Evolutionary conservation across 2,329 filamentous ascomycete species (phyloP).

Genomic region (Aspergillus felis): DNA sequence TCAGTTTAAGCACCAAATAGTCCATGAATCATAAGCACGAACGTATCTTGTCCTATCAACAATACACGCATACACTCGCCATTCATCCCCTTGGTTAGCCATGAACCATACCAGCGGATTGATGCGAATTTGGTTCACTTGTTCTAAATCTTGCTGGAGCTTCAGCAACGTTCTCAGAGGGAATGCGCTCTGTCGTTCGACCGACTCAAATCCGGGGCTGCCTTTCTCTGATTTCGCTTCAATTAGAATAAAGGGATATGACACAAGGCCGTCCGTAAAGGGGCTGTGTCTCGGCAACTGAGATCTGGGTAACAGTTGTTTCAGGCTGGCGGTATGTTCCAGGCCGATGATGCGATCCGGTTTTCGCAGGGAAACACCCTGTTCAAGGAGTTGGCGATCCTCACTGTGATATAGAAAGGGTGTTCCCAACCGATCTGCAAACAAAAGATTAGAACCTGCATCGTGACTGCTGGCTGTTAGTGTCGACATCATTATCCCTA

Average conservation of each 20-base stretch:
- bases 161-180: slow-evolving; percentile 18
- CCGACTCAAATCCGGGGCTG: slow-evolving; percentile 12
- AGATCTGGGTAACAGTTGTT: background rate
- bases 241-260: slow-evolving; percentile 16
- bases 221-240: slow-evolving; percentile 21
- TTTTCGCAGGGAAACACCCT: too few relatives aligned
- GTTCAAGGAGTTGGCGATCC: too few relatives aligned
- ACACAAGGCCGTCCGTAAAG: background rate
- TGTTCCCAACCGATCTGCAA: too few relatives aligned
- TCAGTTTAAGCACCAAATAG: too few relatives aligned
- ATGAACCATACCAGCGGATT: slow-evolving; percentile 16
- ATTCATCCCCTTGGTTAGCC: slow-evolving; percentile 13
- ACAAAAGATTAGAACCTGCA: too few relatives aligned
- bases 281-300: background rate
- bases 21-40: background rate
- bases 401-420: too few relatives aligned
- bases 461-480: too few relatives aligned
- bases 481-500: background rate
- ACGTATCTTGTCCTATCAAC: slow-evolving; percentile 1
- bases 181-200: slow-evolving; percentile 21
- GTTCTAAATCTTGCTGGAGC: slow-evolving; percentile 16
- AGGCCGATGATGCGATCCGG: too few relatives aligned
- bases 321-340: background rate
- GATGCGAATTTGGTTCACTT: background rate
- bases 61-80: slow-evolving; percentile 15